A percentile compares a stretch with the other conserved stretches of the same genome.
phyloP scores from a whole-genome alignment of 208 protist species.

The Porcisia hertigi region DNA sequence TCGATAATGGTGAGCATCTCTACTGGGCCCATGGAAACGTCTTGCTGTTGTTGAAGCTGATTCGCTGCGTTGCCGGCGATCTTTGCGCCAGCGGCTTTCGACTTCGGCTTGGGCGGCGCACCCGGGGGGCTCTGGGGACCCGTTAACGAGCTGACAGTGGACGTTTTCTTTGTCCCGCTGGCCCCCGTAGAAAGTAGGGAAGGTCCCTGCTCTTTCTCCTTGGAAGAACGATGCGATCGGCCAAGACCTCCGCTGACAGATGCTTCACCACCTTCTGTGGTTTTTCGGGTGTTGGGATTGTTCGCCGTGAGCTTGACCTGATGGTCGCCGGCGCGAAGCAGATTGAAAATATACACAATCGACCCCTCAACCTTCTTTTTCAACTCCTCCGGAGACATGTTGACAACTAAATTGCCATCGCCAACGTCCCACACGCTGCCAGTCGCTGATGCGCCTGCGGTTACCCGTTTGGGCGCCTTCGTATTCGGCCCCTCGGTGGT shows the following conservation, averaged over 20 bases:
- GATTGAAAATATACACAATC: slow-evolving; percentile 70
- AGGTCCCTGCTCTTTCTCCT: background rate
- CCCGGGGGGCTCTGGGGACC: background rate
- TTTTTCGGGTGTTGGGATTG: background rate
- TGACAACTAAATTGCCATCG: slow-evolving; percentile 1
- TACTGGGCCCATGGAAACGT: slow-evolving; percentile 81
- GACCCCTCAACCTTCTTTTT: slow-evolving; percentile 67
- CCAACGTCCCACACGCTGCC: background rate
- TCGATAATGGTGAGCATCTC: slow-evolving; percentile 94
- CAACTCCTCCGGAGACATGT: slow-evolving; percentile 64
- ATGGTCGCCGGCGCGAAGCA: slow-evolving; percentile 53
- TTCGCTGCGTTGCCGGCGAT: background rate
- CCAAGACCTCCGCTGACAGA: background rate
- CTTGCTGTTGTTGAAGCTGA: slow-evolving; percentile 19
- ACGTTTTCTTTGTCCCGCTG: background rate
- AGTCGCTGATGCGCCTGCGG: background rate
- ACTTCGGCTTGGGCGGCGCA: background rate
- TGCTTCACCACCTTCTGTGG: background rate
- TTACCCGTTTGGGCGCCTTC: background rate
- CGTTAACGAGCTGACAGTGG: background rate
- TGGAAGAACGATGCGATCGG: background rate
- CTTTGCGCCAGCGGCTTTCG: background rate
- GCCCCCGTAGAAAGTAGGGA: background rate
- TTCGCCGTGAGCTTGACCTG: slow-evolving; percentile 35
- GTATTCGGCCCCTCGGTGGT: background rate